Evolutionary conservation across 2,329 filamentous ascomycete species (phyloP), one percentile per base, ranked within the genome.

Genomic region (Amauroascus verrucosus): DNA sequence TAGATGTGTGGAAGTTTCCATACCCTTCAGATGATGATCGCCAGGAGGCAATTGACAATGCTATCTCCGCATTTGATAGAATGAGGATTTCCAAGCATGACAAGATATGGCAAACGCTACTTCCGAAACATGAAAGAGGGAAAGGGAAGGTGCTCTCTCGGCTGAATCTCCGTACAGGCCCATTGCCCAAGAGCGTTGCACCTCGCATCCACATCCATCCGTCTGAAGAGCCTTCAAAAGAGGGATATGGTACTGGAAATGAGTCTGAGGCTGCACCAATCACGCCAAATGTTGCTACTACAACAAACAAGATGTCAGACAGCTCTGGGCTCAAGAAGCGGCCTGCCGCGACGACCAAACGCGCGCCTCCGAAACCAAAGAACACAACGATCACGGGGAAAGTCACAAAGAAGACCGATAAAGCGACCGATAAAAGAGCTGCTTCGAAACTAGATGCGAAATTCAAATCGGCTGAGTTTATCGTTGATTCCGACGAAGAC

Each of bases 21-120:
- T 84, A 83, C 64, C 73, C 72, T 26, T 73, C 68, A 35, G 62
- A 75, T 45, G 74, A 78, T 45, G 77, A 83, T 54, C 74, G 81
- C 16, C 72, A 82, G 57, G 69, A 75, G 51, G 81, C 80, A 26
- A 79, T 84, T 60, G 77, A 82, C 57, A 78, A 78, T 65, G 80
- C 81, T 51, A 77, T 83, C 61, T 77, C 76, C 51, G 79, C 81
- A 41, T 84, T 80, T 64, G 81, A 84, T 65, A 75, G 81, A 51
- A 73, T 79, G 66, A 73, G 81, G 26, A 68, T 84, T 16, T 75
- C 77, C 6, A 78, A 78, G 58, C 73, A 77, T 35, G 81, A 84
- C 61, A 77, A 77, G 61, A 67, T 80, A 18, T 84, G 81, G 81
- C 80, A 84, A 66, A 72, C 72, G 58, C 69, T 84, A 55, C 71